phyloP scores from a whole-genome alignment of 2,329 filamentous ascomycete species.

The Sphaerulina musiva region DNA sequence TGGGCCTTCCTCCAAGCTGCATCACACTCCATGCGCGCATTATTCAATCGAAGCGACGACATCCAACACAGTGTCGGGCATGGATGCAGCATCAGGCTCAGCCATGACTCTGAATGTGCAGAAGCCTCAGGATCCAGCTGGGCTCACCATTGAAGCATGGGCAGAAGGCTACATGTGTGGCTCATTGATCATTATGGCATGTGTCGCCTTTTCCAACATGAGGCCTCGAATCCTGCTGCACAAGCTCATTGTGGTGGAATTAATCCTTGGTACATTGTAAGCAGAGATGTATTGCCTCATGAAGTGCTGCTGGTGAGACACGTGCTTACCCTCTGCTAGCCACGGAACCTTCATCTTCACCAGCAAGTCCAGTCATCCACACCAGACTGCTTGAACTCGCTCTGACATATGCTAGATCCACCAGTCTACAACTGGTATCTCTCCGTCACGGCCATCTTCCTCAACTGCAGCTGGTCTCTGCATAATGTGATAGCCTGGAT shows the following conservation, averaged over 20 bases:
- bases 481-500: slow-evolving; percentile 64
- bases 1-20: neutral
- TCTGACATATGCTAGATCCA: slow-evolving; percentile 29
- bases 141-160: slow-evolving; percentile 31
- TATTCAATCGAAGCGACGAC: neutral
- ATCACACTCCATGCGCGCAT: neutral
- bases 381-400: neutral
- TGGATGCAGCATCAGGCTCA: neutral
- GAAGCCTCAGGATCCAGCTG: slow-evolving; percentile 24
- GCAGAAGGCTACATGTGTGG: slow-evolving; percentile 33
- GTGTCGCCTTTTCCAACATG: slow-evolving; percentile 46
- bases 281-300: neutral
- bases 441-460: slow-evolving; percentile 52
- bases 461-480: slow-evolving; percentile 54
- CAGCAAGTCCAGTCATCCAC: slow-evolving; percentile 17
- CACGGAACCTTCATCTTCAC: slow-evolving; percentile 56
- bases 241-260: slow-evolving; percentile 47
- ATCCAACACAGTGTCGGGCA: neutral
- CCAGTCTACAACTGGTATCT: slow-evolving; percentile 57
- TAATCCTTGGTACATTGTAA: slow-evolving; percentile 21
- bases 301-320: slow-evolving; percentile 2
- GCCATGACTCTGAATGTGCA: slow-evolving; percentile 24
- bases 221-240: slow-evolving; percentile 43
- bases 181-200: slow-evolving; percentile 43
- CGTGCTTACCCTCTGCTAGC: slow-evolving; percentile 37